Evolutionary conservation across 1,139 yeast genomes (phyloP).

Genomic region (Nakaseomyces bracarensis): DNA sequence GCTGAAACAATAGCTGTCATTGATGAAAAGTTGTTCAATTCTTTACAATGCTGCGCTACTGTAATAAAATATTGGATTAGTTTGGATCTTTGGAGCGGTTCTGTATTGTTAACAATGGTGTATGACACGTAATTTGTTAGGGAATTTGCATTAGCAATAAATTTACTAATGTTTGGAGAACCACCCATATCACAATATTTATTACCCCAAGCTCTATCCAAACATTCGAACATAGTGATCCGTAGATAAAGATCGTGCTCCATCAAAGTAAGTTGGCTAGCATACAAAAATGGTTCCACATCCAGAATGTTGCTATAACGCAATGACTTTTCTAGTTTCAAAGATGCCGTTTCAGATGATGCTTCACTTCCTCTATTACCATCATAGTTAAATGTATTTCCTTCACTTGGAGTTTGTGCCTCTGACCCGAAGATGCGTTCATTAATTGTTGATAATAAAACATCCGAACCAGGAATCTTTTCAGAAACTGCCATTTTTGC

Average conservation of each 20-base stretch:
- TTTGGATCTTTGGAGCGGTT: slow-evolving; percentile 58
- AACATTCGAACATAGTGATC: slow-evolving; percentile 64
- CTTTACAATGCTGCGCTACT: slow-evolving; percentile 73
- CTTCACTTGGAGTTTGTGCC: slow-evolving; percentile 3
- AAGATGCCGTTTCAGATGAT: slow-evolving; percentile 7
- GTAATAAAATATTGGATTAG: slow-evolving; percentile 65
- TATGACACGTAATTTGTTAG: slow-evolving; percentile 77
- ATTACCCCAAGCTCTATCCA: slow-evolving; percentile 70
- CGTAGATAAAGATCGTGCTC: slow-evolving; percentile 62
- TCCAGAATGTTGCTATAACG: slow-evolving; percentile 40
- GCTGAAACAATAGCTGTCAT: slow-evolving; percentile 93
- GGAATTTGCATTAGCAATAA: slow-evolving; percentile 69
- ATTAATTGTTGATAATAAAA: slow-evolving; percentile 27
- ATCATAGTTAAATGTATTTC: not conserved
- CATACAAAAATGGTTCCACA: slow-evolving; percentile 67
- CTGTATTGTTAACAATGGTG: slow-evolving; percentile 56
- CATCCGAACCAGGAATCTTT: slow-evolving; percentile 38
- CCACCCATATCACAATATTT: slow-evolving; percentile 53
- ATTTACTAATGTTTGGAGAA: slow-evolving; percentile 47
- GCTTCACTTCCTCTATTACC: not conserved
- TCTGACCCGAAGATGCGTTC: slow-evolving; percentile 16
- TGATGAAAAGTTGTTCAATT: slow-evolving; percentile 71
- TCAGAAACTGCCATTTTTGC: slow-evolving; percentile 43
- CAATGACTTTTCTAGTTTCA: slow-evolving; percentile 7
- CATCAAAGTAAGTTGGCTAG: slow-evolving; percentile 70